A percentile compares a stretch with the other conserved stretches of the same genome.
Evolutionary conservation across 441 rosid species (phyloP).

Genomic region (Pelargonium myrrhifolium): DNA sequence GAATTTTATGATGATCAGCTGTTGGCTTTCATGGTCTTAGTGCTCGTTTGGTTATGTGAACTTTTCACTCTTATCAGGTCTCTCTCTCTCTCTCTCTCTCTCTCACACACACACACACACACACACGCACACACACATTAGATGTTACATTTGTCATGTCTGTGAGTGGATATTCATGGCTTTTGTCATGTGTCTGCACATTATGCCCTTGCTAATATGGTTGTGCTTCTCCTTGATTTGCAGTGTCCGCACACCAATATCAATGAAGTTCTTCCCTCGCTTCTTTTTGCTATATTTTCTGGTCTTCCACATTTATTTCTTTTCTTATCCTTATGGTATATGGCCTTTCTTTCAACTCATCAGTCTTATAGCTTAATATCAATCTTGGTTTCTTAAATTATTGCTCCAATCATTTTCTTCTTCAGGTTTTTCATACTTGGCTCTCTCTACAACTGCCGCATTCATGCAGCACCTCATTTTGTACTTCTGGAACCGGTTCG

Average conservation of each 20-base stretch:
- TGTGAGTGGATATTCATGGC: not conserved
- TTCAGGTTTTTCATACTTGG: slow-evolving; percentile 88
- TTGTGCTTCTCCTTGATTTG: slow-evolving; percentile 23
- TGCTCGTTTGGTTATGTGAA: slow-evolving; percentile 97
- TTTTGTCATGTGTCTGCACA: not conserved
- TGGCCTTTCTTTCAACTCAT: slow-evolving; percentile 9
- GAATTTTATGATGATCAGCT: slow-evolving; percentile 98
- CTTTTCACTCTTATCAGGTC: slow-evolving; percentile 91
- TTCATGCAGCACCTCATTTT: slow-evolving; percentile 91
- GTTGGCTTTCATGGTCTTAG: slow-evolving; percentile 93
- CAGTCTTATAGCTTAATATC: slow-evolving; percentile 5
- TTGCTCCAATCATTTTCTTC: slow-evolving; percentile 3
- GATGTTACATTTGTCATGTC: not conserved
- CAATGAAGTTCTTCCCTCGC: slow-evolving; percentile 98
- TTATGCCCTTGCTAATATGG: slow-evolving; percentile 15
- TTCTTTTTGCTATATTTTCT: slow-evolving; percentile 92
- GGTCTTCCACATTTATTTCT: slow-evolving; percentile 95
- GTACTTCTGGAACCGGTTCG: slow-evolving; percentile 96
- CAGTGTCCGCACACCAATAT: slow-evolving; percentile 97
- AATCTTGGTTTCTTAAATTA: not conserved
- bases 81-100: slow-evolving; percentile 19
- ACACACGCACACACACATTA: too few species aligned
- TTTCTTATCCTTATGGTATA: slow-evolving; percentile 91
- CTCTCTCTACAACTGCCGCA: slow-evolving; percentile 73
- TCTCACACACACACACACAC: not conserved